Base-by-base conservation (phyloP, 192 early-diverging fungal species). In the Backusella tuberculispora region DNA sequence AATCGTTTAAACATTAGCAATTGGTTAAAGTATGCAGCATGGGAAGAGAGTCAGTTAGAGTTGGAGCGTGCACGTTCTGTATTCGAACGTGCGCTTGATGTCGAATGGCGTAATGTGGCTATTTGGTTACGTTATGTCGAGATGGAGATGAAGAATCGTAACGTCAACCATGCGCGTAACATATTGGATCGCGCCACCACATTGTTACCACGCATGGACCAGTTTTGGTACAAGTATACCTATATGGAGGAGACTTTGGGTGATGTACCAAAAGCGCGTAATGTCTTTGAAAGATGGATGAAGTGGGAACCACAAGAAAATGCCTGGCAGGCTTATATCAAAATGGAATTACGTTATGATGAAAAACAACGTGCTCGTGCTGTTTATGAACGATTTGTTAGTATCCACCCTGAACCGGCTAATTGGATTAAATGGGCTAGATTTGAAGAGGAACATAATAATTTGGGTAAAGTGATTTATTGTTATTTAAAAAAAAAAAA, bases 201-300 rank as follows among this genome's bases (percentile, higher is more conserved):
- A 9, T 77, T 97, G 21, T 81, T 99, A 34, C 98, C 98, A 9
- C 86, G 92, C 14, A 88, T 92, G 1, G 87, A 91, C 70, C 91
- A 92, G 83, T 95, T 95, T 77, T 95, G 93, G 93, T 95, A 94
- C 89, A 96, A 97, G 72, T 99, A 98, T 83, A 91, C 95, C 15
- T 96, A 96, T 71, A 98, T 99, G 97, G 98, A 99, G 75, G 98
- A 99, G 80, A 84, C 93, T 78, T 78, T 99, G 79, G 96, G 94
- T 37, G 97, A 99, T 76, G 86, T 96, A 0, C 86, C 89, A 12
- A 94, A 95, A 6, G 92, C 93, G 1, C 88, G 98, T 10, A 92
- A 94, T 44, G 93, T 99, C 29, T 99, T 99, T 89, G 95, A 98
- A 69, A 89, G 98, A 46, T 99, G 98, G 98, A 99, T 99, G 97